Evolutionary conservation across 2,329 filamentous ascomycete genomes (phyloP).

Genomic region (Xylaria digitata): DNA sequence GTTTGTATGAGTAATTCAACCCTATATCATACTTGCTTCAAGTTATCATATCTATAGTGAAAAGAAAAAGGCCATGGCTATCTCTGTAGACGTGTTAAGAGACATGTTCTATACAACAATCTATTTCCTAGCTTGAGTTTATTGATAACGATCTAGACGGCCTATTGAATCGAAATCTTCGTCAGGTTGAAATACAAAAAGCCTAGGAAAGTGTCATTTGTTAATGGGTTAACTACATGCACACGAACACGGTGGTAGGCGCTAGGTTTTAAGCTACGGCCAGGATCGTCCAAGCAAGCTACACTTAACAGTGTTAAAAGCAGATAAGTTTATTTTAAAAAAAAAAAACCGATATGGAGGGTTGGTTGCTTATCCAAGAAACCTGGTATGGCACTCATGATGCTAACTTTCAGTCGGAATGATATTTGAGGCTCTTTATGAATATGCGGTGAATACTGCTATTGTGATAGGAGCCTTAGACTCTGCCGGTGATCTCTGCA

Average conservation of each 20-base stretch:
- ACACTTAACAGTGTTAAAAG: too few species aligned
- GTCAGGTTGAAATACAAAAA: neutral
- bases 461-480: too few species aligned
- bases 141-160: neutral
- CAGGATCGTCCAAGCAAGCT: neutral
- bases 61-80: neutral
- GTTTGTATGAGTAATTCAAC: neutral
- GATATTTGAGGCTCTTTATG: neutral
- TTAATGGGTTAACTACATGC: neutral
- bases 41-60: neutral
- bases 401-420: neutral
- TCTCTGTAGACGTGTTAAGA: neutral
- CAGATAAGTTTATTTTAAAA: neutral
- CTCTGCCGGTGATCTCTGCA: too few species aligned
- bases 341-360: neutral
- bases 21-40: neutral
- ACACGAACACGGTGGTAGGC: neutral
- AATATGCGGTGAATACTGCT: too few species aligned
- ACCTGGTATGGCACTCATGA: neutral
- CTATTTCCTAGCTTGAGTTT: neutral
- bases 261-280: neutral
- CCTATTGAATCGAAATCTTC: neutral
- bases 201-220: neutral
- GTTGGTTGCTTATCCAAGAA: neutral
- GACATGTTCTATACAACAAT: neutral